These are phyloP conservation scores for Mrakia blollopis DNA, from an alignment of 768 basidiomycete species.

Conservation along the genomic window DNA sequence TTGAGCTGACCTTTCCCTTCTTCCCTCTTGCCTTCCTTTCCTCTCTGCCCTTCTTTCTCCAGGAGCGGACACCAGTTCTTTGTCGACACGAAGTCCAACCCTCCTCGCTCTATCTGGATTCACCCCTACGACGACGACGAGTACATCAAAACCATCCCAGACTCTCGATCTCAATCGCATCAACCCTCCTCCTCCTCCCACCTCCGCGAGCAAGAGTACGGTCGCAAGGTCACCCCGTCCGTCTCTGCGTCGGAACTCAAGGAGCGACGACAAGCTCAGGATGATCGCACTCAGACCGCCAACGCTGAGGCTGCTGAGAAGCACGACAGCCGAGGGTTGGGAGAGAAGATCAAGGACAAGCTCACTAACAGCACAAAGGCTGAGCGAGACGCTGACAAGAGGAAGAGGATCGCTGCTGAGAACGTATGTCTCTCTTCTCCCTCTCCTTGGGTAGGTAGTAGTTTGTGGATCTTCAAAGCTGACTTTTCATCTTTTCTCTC, in stretches of 20 bases:
- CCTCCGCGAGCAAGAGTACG: neutral
- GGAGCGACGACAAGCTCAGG: neutral
- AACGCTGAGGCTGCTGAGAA: neutral
- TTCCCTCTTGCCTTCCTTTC: neutral
- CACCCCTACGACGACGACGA: constrained; percentile 68
- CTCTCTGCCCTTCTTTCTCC: neutral
- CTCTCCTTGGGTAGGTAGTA: neutral
- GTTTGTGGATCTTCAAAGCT: neutral
- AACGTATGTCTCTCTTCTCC: neutral
- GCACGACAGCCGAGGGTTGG: constrained; percentile 47
- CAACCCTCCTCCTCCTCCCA: neutral
- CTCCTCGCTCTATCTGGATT: constrained; percentile 65
- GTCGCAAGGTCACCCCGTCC: neutral
- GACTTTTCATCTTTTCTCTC: neutral
- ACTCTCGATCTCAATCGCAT: constrained; percentile 48
- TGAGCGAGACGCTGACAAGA: constrained; percentile 46
- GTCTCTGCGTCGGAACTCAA: neutral
- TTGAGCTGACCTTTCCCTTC: too few species aligned
- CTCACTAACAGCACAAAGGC: constrained; percentile 58
- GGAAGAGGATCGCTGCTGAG: constrained; percentile 44
- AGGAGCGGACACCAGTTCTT: constrained; percentile 50
- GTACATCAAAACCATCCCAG: constrained; percentile 57
- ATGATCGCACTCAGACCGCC: neutral
- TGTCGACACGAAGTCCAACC: constrained; percentile 60
- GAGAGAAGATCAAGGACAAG: constrained; percentile 60